A percentile compares a stretch with the other conserved stretches of the same genome.
phyloP scores from a whole-genome alignment of 164 flowering plant species.

The Euptelea pleiosperma region DNA sequence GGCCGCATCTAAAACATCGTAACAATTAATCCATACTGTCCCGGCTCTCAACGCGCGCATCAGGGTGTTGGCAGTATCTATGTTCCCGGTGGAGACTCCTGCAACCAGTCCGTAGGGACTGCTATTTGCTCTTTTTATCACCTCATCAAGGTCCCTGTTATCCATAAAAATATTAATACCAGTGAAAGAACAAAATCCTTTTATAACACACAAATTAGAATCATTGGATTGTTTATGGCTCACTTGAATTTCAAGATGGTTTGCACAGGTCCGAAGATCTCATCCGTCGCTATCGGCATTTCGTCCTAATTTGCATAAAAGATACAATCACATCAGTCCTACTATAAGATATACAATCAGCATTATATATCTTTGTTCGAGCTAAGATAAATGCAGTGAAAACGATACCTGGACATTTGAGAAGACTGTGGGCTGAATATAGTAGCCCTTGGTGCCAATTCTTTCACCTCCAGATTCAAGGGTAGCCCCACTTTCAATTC shows the following conservation, averaged over 20 bases:
- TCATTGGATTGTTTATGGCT: constrained; percentile 15
- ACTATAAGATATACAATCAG: too few relatives aligned
- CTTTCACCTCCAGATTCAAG: constrained; percentile 75
- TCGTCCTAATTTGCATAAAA: constrained; percentile 44
- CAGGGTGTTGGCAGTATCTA: constrained; percentile 72
- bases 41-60: constrained; percentile 72
- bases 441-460: constrained; percentile 69
- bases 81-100: constrained; percentile 71
- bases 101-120: constrained; percentile 81
- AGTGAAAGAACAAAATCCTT: background rate
- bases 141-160: constrained; percentile 70
- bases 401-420: constrained; percentile 60
- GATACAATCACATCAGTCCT: constrained; percentile 1
- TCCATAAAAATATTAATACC: constrained; percentile 1
- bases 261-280: constrained; percentile 95
- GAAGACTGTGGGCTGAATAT: constrained; percentile 83
- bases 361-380: background rate
- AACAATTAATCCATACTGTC: constrained; percentile 91
- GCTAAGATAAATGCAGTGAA: background rate
- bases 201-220: background rate
- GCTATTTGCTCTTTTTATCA: constrained; percentile 62
- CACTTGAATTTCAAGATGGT: constrained; percentile 84
- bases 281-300: constrained; percentile 75
- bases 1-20: constrained; percentile 81
- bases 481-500: constrained; percentile 65